Percentiles rank a stretch among this genome's conserved stretches.
These are phyloP conservation scores for Solanum chiquidenum DNA, from an alignment of 257 asterid genomes.

Conservation along the genomic window DNA sequence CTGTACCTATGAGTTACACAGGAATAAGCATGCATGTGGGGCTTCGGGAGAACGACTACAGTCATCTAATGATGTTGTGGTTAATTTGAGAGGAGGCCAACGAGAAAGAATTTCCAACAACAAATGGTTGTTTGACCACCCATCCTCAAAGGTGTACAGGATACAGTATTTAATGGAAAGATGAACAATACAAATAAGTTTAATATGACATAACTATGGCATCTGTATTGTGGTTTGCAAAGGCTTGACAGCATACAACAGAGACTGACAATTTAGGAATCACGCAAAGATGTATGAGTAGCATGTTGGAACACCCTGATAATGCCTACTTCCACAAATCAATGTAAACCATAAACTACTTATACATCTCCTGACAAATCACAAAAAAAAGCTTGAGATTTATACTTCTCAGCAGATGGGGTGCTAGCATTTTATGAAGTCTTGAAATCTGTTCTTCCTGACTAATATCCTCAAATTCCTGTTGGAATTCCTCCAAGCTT, in stretches of 20 bases:
- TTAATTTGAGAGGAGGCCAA: neutral
- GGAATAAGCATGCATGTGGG: neutral
- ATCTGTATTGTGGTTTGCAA: neutral
- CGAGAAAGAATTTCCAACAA: neutral
- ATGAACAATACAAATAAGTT: neutral
- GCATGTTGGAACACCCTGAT: neutral
- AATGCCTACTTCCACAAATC: neutral
- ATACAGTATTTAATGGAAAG: neutral
- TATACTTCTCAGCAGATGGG: conserved; percentile 93
- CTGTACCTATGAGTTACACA: neutral
- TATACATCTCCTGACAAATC: neutral
- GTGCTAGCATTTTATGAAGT: conserved; percentile 95
- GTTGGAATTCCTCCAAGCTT: conserved; percentile 87
- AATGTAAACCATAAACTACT: neutral
- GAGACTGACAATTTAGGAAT: neutral
- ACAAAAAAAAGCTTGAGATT: conserved; percentile 5
- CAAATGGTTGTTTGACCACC: neutral
- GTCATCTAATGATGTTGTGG: neutral
- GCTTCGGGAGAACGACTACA: neutral
- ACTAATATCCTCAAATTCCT: conserved; percentile 92
- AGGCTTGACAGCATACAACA: neutral
- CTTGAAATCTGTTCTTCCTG: conserved; percentile 95
- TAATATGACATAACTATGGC: neutral
- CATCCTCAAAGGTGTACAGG: neutral
- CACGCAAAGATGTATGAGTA: neutral